Base-by-base conservation (phyloP, 192 early-diverging fungal species). In the Haplosporangium gracile region DNA sequence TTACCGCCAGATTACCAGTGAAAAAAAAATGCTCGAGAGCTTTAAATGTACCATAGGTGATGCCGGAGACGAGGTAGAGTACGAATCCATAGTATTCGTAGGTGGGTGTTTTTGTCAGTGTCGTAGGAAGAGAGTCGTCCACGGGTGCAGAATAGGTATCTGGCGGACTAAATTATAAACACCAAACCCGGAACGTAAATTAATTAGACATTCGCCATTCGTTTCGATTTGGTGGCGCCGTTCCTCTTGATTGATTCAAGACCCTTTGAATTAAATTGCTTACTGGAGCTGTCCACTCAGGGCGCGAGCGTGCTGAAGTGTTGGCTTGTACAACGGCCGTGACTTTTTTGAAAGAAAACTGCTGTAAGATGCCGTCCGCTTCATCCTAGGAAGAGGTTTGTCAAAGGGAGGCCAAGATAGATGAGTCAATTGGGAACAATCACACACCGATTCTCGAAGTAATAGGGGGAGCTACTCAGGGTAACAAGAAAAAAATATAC, bases 71-170 rank as follows among this genome's bases (percentile, higher is more conserved):
- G 24, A 97, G 89, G 73, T 97, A 97, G 45, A 97, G 85, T 0
- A 95, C 95, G 88, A 97, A 97, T 26, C 97, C 97, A 84, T 97
- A 97, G 89, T 96, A 97, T 76, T 97, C 96, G 82, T 94, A 94
- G 0, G 94, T 92, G 20, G 95, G 95, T 16, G 93, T 96, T 65
- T 94, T 94, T 51, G 92, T 92, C 51, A 90, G 36, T 2, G 82
- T 89, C 32, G 88, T 89, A n/a, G 88, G 88, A 18, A 85, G 71
- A 34, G 84, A 81, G 40, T 86, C 84, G 20, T 86, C 84, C 43
- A 65, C 74, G 13, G 84, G 76, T 5, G 84, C 36, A 1, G 70
- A 39, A 26, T 86, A 77, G n/a, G 51, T 49, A 32, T 86, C 84
- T 32, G 69, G 71, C n/a, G 75, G 38, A 57, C 84, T 86, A 75